Conservation (phyloP, 73 alveolate genomes). For the Symbiodinium natans region DNA sequence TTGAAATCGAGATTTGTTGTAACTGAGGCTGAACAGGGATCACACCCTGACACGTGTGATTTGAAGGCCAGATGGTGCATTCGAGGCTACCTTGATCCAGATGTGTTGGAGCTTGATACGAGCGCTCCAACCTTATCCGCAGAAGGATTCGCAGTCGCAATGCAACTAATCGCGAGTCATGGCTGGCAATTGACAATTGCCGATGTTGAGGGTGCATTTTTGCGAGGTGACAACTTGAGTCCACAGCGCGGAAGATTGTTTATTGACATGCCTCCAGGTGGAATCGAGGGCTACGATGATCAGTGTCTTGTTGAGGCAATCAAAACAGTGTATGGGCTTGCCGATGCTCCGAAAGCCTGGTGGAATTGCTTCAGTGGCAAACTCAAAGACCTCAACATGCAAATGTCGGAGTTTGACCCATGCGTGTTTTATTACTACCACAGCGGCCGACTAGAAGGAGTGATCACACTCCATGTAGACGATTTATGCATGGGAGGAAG, state of each 20-base stretch:
- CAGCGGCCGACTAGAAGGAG: not conserved
- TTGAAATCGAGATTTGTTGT: not conserved
- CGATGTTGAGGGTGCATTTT: slow-evolving; percentile 2
- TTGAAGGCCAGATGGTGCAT: slow-evolving; percentile 28
- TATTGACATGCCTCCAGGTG: not conserved
- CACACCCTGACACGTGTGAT: not conserved
- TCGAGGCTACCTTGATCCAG: slow-evolving; percentile 9
- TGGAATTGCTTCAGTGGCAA: not conserved
- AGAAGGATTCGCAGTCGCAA: not conserved
- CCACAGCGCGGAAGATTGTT: not conserved
- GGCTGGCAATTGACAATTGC: not conserved
- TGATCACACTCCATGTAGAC: slow-evolving; percentile 10
- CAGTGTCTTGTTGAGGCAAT: not conserved
- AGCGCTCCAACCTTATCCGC: not conserved
- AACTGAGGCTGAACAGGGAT: not conserved
- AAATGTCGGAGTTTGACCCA: not conserved
- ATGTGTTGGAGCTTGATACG: not conserved
- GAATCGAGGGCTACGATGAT: not conserved
- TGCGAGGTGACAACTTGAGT: not conserved
- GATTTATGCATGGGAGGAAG: not conserved
- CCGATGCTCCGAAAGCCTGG: slow-evolving; percentile 32
- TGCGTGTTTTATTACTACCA: not conserved
- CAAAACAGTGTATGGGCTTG: slow-evolving; percentile 26
- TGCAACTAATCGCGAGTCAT: not conserved
- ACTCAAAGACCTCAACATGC: not conserved